These are phyloP conservation scores for Polychaeton citri DNA, from an alignment of 2,329 filamentous ascomycete species.

Conservation along the genomic window DNA sequence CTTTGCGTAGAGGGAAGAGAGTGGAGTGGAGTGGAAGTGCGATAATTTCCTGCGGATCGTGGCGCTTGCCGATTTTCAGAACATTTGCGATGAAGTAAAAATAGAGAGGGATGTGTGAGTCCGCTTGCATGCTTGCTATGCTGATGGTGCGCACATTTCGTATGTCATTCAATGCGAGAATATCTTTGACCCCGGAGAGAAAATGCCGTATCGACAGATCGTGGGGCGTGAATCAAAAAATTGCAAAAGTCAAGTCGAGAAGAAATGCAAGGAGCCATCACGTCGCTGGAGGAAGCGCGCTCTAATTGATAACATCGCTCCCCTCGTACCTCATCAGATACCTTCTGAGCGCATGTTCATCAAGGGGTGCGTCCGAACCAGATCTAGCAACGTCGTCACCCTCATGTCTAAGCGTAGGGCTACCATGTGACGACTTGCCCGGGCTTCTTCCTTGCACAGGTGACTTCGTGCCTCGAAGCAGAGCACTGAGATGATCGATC, in stretches of 20 bases:
- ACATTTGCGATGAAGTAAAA: no score
- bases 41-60: no score
- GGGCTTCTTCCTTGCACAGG: background rate
- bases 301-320: background rate
- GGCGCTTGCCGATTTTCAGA: no score
- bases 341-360: background rate
- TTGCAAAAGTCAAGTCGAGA: background rate
- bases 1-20: no score
- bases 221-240: background rate
- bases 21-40: no score
- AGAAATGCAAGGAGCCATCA: background rate
- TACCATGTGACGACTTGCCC: background rate
- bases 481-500: slow-evolving; percentile 14
- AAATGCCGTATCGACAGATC: background rate
- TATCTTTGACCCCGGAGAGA: background rate
- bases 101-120: no score
- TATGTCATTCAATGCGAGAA: background rate
- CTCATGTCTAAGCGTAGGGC: background rate
- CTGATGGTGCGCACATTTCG: no score
- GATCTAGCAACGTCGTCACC: background rate
- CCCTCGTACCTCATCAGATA: background rate
- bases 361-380: background rate
- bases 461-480: background rate
- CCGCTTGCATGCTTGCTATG: no score
- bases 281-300: background rate